Conservation (phyloP, 108 stramenopile genomes). For the Nitzschia sp. region DNA sequence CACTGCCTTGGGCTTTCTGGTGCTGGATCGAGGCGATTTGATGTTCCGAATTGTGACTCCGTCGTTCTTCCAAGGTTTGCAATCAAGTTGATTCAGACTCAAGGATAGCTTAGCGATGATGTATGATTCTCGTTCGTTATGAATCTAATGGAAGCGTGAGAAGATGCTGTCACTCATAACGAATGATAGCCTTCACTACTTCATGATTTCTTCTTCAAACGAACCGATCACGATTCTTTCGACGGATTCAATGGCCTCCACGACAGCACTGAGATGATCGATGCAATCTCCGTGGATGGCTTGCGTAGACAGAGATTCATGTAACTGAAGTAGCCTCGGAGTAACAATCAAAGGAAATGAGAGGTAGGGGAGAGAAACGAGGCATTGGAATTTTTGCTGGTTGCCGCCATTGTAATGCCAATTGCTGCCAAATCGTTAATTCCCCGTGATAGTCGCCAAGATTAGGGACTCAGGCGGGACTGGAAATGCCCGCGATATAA, state of each 20-base stretch:
- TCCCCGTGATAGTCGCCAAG: too few species aligned
- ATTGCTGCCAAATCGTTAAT: too few species aligned
- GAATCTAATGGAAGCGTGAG: conserved; percentile 30
- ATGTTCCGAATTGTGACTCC: conserved; percentile 53
- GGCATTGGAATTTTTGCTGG: too few species aligned
- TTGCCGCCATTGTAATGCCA: too few species aligned
- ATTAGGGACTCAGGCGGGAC: too few species aligned
- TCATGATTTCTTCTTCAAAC: conserved; percentile 74
- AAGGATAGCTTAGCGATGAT: conserved; percentile 46
- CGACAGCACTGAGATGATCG: neutral
- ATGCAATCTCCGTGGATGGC: neutral
- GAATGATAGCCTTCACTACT: conserved; percentile 33
- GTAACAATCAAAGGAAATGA: neutral
- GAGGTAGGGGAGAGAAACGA: too few species aligned
- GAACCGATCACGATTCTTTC: neutral
- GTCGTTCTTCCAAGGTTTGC: conserved; percentile 56
- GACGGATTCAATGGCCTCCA: neutral
- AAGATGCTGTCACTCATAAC: neutral
- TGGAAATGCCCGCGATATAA: too few species aligned
- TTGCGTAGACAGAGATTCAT: neutral
- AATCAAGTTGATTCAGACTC: conserved; percentile 54
- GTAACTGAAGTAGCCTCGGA: neutral
- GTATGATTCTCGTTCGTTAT: conserved; percentile 80
- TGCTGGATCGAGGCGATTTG: conserved; percentile 56
- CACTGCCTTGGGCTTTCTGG: conserved; percentile 50